Evolutionary conservation across 1,284 basidiomycete species (phyloP), one percentile per base, ranked within the genome.

Genomic region (Cutaneotrichosporon curvatum): DNA sequence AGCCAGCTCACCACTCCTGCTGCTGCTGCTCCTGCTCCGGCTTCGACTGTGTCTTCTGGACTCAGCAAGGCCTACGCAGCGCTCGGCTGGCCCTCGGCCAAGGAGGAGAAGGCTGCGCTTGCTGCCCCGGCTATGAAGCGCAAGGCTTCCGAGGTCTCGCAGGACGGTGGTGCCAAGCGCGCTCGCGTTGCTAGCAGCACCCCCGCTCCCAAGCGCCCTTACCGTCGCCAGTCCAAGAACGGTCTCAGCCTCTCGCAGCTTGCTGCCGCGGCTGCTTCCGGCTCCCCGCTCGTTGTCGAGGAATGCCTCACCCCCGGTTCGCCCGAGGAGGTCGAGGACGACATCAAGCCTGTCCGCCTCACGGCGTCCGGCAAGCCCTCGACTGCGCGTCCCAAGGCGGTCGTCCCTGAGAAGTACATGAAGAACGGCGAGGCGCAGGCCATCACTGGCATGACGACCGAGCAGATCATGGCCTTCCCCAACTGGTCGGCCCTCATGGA

Each of bases 371-470:
- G 60, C 53, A 64, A 64, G 54, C 60, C 57, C 19, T 64, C 62
- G 1, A 60, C 60, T n/a, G 62, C 58, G 42, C 59, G 61, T 42
- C 62, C 62, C 42, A 61, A 61, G 57, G 58, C 60, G 30, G 61
- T 63, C 45, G 63, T 65, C 38, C 63, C 63, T 8, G 59, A 63
- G 39, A 61, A 61, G 56, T 65, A 59, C 57, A 56, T 65, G 53
- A 60, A 60, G 50, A 59, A 61, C 41, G 63, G 61, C 33, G 51
- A 60, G 34, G 63, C 63, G 31, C 60, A 60, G 46, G 40, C 50
- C 37, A 57, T 60, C 30, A 55, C 61, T 10, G 61, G 63, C 39
- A 61, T 65, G 58, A 46, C 54, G 38, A 57, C 56, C 16, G 50
- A 51, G 34, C 43, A 59, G 42, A 62, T 65, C 37, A 48, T 55